phyloP scores from a whole-genome alignment of 2,329 filamentous ascomycete genomes.

The Pseudocercospora fijiensis region DNA sequence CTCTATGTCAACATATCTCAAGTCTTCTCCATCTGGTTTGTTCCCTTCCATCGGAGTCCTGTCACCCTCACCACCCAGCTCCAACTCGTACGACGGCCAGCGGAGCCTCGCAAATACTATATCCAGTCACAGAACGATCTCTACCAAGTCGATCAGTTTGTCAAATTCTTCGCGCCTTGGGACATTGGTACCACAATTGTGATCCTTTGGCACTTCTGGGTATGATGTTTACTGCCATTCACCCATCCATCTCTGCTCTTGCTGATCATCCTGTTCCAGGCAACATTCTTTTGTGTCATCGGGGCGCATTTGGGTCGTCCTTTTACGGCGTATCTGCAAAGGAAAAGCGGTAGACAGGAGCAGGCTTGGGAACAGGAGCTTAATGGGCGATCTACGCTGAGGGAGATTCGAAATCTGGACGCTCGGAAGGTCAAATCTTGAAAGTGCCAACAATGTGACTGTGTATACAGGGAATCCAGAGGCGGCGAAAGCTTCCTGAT shows the following conservation, averaged over 20 bases:
- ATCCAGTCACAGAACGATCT: constrained; percentile 77
- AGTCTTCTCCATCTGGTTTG: constrained; percentile 71
- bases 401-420: background rate
- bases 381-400: background rate
- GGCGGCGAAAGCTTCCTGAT: background rate
- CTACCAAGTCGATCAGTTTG: constrained; percentile 73
- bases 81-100: constrained; percentile 27
- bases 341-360: constrained; percentile 10
- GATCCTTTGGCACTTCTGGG: constrained; percentile 60
- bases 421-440: background rate
- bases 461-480: background rate
- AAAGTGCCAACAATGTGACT: background rate
- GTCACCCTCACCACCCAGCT: constrained; percentile 38
- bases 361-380: background rate
- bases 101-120: constrained; percentile 56
- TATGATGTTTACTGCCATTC: background rate
- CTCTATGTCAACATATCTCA: constrained; percentile 75
- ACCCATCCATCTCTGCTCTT: background rate
- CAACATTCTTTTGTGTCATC: constrained; percentile 64
- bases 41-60: constrained; percentile 69
- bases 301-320: constrained; percentile 55
- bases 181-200: constrained; percentile 51
- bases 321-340: constrained; percentile 39
- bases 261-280: constrained; percentile 30
- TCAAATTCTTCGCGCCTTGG: constrained; percentile 68